Evolutionary conservation across 768 basidiomycete species (phyloP).

Genomic region (Hemileccinum impolitum): DNA sequence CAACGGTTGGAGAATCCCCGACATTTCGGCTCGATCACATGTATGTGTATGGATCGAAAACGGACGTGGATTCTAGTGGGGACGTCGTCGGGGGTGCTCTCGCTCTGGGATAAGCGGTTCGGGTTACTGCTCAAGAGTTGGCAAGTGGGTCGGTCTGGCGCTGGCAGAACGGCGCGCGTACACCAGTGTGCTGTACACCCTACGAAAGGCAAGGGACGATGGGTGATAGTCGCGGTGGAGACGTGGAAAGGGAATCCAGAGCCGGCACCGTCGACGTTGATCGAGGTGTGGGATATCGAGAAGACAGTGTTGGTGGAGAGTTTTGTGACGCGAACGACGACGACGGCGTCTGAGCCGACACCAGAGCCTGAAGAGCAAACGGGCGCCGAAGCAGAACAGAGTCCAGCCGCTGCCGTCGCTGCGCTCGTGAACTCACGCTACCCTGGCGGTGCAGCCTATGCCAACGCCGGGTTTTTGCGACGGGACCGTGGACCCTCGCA

Average conservation of each 20-base stretch:
- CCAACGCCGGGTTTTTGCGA: slow-evolving; percentile 16
- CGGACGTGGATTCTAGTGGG: slow-evolving; percentile 87
- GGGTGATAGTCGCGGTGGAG: slow-evolving; percentile 84
- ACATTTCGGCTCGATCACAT: slow-evolving; percentile 83
- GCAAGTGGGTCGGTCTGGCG: slow-evolving; percentile 61
- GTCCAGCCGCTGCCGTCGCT: slow-evolving; percentile 72
- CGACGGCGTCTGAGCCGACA: slow-evolving; percentile 42
- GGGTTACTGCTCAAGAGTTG: slow-evolving; percentile 86
- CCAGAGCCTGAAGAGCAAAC: slow-evolving; percentile 51
- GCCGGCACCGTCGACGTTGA: slow-evolving; percentile 44
- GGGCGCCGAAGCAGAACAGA: slow-evolving; percentile 56
- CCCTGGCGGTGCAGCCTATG: slow-evolving; percentile 31
- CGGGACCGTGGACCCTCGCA: slow-evolving; percentile 33
- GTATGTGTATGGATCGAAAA: slow-evolving; percentile 79
- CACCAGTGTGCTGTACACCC: slow-evolving; percentile 82
- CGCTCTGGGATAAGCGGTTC: slow-evolving; percentile 95
- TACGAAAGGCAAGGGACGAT: slow-evolving; percentile 80
- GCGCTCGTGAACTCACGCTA: slow-evolving; percentile 74
- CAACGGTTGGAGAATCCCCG: slow-evolving; percentile 81
- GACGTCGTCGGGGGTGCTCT: slow-evolving; percentile 78
- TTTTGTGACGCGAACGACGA: slow-evolving; percentile 56
- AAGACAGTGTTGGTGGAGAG: slow-evolving; percentile 75
- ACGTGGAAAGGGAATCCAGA: slow-evolving; percentile 40
- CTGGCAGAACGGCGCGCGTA: slow-evolving; percentile 54
- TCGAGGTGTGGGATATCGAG: slow-evolving; percentile 95